These are phyloP conservation scores for Radiomyces spectabilis DNA, from an alignment of 192 early-diverging fungal genomes.

Conservation along the genomic window DNA sequence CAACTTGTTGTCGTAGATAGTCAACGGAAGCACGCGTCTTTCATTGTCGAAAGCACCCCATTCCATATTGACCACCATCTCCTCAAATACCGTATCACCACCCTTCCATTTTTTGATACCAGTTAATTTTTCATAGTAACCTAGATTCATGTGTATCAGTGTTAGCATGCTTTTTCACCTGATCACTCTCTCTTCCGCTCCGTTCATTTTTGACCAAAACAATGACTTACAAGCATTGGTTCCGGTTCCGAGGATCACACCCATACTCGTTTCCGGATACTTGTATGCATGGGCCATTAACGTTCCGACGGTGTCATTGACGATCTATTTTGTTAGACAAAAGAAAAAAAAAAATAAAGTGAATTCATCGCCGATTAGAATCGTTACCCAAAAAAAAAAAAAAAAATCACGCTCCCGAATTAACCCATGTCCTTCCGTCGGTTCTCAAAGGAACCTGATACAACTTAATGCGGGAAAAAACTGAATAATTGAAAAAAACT, in stretches of 20 bases:
- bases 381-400: neutral
- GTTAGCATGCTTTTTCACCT: neutral
- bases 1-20: conserved; percentile 74
- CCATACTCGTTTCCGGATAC: conserved; percentile 72
- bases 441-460: too few species aligned
- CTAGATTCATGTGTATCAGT: conserved; percentile 17
- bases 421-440: too few species aligned
- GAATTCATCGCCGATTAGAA: neutral
- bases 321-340: conserved; percentile 46
- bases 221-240: conserved; percentile 56
- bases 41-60: conserved; percentile 91
- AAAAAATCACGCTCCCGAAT: neutral
- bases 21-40: conserved; percentile 69
- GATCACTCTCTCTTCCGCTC: neutral
- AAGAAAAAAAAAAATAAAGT: neutral
- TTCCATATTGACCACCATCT: conserved; percentile 92
- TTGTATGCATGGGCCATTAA: conserved; percentile 79
- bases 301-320: conserved; percentile 96
- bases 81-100: conserved; percentile 12
- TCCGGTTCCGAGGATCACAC: conserved; percentile 92
- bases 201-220: too few species aligned
- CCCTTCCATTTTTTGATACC: conserved; percentile 37
- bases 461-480: too few species aligned
- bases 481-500: neutral
- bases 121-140: conserved; percentile 50